A percentile compares a stretch with the other conserved stretches of the same genome.
phyloP scores from a whole-genome alignment of 371 early-diverging fungal genomes.

The Dichotomocladium elegans region DNA sequence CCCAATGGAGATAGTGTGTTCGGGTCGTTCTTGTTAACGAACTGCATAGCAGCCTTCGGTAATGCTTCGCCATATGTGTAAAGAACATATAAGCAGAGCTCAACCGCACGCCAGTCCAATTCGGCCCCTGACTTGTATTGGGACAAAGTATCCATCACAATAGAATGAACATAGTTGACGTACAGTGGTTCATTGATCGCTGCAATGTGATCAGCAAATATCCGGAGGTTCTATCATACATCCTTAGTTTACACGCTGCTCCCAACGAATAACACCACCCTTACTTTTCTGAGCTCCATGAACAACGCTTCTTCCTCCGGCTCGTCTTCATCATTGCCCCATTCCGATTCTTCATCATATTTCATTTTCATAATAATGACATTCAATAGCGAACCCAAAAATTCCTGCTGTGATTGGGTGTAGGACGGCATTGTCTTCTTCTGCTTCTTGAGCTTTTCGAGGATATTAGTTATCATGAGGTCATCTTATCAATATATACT shows the following conservation, averaged over 20 bases:
- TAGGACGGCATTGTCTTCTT: slow-evolving; percentile 62
- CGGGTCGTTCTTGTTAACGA: slow-evolving; percentile 46
- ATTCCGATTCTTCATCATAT: slow-evolving; percentile 81
- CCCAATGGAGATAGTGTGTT: slow-evolving; percentile 60
- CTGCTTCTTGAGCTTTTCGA: slow-evolving; percentile 56
- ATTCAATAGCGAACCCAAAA: slow-evolving; percentile 67
- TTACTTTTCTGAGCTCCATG: slow-evolving; percentile 72
- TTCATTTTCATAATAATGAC: slow-evolving; percentile 83
- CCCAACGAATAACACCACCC: too few species aligned
- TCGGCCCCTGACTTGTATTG: slow-evolving; percentile 48
- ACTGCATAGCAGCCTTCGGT: slow-evolving; percentile 54
- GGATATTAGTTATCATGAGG: neutral
- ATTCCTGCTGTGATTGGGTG: slow-evolving; percentile 63
- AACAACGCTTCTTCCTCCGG: slow-evolving; percentile 78
- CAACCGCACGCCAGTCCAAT: slow-evolving; percentile 76
- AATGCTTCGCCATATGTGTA: slow-evolving; percentile 75
- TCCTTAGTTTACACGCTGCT: too few species aligned
- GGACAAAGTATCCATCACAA: slow-evolving; percentile 55
- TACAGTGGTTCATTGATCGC: slow-evolving; percentile 62
- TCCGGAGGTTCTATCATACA: slow-evolving; percentile 57
- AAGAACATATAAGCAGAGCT: slow-evolving; percentile 75
- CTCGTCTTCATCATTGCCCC: slow-evolving; percentile 73
- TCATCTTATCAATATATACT: slow-evolving; percentile 5
- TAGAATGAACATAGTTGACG: slow-evolving; percentile 53
- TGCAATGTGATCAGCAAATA: slow-evolving; percentile 70